Percentiles rank a stretch among this genome's conserved stretches.
These are phyloP conservation scores for Piper betle DNA, from an alignment of 164 flowering plant species.

Conservation along the genomic window DNA sequence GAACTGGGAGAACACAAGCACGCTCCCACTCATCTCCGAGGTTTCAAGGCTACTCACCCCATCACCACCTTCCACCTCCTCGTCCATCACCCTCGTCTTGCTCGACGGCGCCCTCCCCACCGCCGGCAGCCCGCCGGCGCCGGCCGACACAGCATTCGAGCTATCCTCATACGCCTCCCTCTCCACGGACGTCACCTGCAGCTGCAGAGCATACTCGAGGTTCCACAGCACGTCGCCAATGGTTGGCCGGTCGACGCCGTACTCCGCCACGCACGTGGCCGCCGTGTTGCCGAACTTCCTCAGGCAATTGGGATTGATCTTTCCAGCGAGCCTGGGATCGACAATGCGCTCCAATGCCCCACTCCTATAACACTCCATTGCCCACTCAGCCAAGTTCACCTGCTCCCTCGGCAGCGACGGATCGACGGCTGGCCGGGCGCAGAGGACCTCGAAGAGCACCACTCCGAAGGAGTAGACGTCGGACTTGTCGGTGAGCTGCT, in stretches of 20 bases:
- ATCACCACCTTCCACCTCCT: background rate
- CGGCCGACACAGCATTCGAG: slow-evolving; percentile 1
- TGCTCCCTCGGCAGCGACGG: slow-evolving; percentile 13
- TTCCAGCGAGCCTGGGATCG: slow-evolving; percentile 15
- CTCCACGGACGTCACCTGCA: slow-evolving; percentile 16
- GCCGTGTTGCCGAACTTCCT: slow-evolving; percentile 20
- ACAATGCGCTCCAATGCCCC: slow-evolving; percentile 17
- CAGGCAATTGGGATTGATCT: slow-evolving; percentile 15
- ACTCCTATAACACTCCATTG: slow-evolving; percentile 16
- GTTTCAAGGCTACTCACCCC: slow-evolving; percentile 2
- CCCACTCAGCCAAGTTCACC: slow-evolving; percentile 20
- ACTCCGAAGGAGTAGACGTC: slow-evolving; percentile 27
- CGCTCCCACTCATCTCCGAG: slow-evolving; percentile 5
- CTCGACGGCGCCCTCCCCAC: slow-evolving; percentile 10
- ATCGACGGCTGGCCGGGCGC: slow-evolving; percentile 18
- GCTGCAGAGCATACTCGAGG: slow-evolving; percentile 24
- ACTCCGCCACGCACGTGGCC: slow-evolving; percentile 23
- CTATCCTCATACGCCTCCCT: slow-evolving; percentile 19
- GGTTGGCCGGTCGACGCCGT: slow-evolving; percentile 22
- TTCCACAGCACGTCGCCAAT: slow-evolving; percentile 34
- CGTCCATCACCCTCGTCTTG: slow-evolving; percentile 2
- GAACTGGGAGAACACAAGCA: slow-evolving; percentile 19
- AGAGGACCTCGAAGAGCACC: slow-evolving; percentile 18
- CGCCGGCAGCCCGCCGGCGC: slow-evolving; percentile 4
- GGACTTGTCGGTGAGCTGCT: slow-evolving; percentile 19